These are phyloP conservation scores for Trichoderma sp. DNA, from an alignment of 2,329 filamentous ascomycete species.

Conservation along the genomic window DNA sequence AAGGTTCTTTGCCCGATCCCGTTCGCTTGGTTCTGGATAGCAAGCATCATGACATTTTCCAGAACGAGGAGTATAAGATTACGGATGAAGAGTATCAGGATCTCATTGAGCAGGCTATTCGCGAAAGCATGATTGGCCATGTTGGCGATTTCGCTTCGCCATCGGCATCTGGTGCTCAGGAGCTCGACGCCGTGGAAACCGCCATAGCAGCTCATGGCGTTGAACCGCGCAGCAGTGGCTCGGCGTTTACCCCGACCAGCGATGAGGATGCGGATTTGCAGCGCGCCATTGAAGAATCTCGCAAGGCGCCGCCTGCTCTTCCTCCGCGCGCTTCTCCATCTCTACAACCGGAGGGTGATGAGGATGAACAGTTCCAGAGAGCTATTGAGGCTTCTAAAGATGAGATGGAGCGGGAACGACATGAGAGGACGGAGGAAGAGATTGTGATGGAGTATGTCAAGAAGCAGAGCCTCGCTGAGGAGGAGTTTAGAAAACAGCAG, in stretches of 20 bases:
- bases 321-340: slow-evolving; percentile 8
- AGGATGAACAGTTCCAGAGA: slow-evolving; percentile 36
- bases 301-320: slow-evolving; percentile 26
- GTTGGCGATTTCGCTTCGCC: slow-evolving; percentile 17
- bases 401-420: slow-evolving; percentile 41
- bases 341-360: slow-evolving; percentile 36
- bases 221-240: neutral
- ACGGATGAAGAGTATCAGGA: slow-evolving; percentile 58
- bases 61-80: slow-evolving; percentile 44
- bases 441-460: slow-evolving; percentile 73
- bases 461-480: slow-evolving; percentile 71
- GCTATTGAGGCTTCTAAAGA: slow-evolving; percentile 46
- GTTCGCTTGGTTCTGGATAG: slow-evolving; percentile 21
- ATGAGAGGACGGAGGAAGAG: slow-evolving; percentile 61
- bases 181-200: slow-evolving; percentile 19
- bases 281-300: slow-evolving; percentile 42
- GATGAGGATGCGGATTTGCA: slow-evolving; percentile 39
- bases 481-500: slow-evolving; percentile 42
- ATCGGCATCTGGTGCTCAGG: slow-evolving; percentile 23
- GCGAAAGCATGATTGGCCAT: slow-evolving; percentile 43
- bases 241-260: slow-evolving; percentile 29
- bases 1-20: slow-evolving; percentile 28
- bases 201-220: neutral
- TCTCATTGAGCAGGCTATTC: slow-evolving; percentile 54
- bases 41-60: slow-evolving; percentile 34